Conservation (phyloP, 2,329 filamentous ascomycete species). For the Colletotrichum orbiculare region DNA sequence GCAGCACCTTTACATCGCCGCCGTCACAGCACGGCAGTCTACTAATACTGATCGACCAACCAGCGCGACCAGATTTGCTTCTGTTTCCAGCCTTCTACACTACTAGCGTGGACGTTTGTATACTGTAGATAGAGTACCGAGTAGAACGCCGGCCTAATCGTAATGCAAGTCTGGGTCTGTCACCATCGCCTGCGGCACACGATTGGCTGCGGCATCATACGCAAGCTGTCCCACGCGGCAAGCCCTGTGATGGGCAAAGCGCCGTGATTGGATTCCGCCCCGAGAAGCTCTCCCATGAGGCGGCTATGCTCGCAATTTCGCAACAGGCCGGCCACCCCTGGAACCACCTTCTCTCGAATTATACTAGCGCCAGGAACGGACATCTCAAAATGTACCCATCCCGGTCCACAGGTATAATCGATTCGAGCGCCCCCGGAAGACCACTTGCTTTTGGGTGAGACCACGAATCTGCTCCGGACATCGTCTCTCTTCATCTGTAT, state of each 20-base stretch:
- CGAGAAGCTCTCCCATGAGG: conserved; percentile 8
- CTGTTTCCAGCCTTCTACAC: not conserved
- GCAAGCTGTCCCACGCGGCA: conserved; percentile 4
- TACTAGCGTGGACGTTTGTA: too few relatives aligned
- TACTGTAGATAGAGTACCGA: too few relatives aligned
- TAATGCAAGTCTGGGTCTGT: conserved; percentile 7
- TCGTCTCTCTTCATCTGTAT: too few relatives aligned
- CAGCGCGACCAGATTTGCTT: conserved; percentile 7
- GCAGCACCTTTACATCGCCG: not conserved
- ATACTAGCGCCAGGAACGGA: conserved; percentile 14
- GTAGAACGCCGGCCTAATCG: not conserved
- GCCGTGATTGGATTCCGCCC: conserved; percentile 16
- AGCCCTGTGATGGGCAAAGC: conserved; percentile 2
- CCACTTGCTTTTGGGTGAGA: conserved; percentile 1
- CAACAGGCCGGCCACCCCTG: conserved; percentile 1
- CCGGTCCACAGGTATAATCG: not conserved
- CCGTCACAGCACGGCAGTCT: not conserved
- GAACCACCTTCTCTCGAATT: not conserved
- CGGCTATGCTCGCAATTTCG: conserved; percentile 8
- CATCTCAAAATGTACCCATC: conserved; percentile 6
- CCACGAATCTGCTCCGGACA: not conserved
- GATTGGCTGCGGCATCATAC: not conserved
- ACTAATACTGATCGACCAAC: not conserved
- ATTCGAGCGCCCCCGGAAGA: conserved; percentile 8
- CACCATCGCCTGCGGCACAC: not conserved